Evolutionary conservation across 371 early-diverging fungal species (phyloP), one percentile per base, ranked within the genome.

Genomic region (Mucor plumbeus): DNA sequence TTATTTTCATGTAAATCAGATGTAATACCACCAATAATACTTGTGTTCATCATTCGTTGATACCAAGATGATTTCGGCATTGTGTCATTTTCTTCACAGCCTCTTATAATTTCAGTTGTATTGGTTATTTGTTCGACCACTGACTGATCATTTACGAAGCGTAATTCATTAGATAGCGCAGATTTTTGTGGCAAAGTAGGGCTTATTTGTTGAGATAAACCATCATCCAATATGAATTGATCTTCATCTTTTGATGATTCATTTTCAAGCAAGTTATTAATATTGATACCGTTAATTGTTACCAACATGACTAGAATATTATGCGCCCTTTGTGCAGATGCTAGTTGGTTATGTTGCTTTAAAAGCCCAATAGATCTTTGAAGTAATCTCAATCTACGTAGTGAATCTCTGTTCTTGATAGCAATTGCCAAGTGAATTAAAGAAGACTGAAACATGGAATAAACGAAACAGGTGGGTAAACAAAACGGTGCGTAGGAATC

Each of bases 401-500:
- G 14, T 6, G 73, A 71, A 33, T 66, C 59, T 34, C 67, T 62
- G 39, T 79, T 78, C n/a, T 73, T 70, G 19, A 75, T 40, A 0
- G 67, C 73, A 57, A 74, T 76, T 8, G 74, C 71, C 9, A 83
- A 61, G 36, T 73, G 73, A 13, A 79, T 73, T 7, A 83, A 60
- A 0, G 76, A 78, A 11, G 77, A 74, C 50, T 78, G 82, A 61
- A 84, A 86, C 64, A 81, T 75, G 54, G 81, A 67, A 63, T 88
- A 84, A 31, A 88, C 72, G 63, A 80, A 71, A 26, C 76, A 76
- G 38, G 80, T 83, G 13, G 80, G 83, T 43, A 75, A 70, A 65
- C 72, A 77, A 56, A 79, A 44, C 14, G 77, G 67, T 15, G 71
- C 58, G 63, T 73, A 69, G 34, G 72, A 63, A 21, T 68, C 77